Evolutionary conservation across 805 yeast genomes (phyloP).

Genomic region (Vanderwaltozyma yarrowii): DNA sequence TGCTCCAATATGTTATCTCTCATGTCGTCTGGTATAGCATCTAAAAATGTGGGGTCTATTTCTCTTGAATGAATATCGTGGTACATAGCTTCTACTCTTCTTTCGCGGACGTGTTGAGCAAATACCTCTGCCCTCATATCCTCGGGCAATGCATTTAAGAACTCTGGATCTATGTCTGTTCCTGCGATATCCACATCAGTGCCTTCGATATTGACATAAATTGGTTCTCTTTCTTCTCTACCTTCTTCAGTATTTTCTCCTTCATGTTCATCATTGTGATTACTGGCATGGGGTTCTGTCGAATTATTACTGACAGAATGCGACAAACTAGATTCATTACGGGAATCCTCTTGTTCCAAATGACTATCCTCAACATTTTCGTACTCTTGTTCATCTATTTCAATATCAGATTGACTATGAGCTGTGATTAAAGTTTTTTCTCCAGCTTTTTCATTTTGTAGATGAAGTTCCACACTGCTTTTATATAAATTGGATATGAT

Average conservation of each 20-base stretch:
- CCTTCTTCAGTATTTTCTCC: background rate
- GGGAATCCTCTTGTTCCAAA: background rate
- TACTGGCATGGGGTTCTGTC: no score
- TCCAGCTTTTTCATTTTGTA: constrained; percentile 11
- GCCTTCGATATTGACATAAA: constrained; percentile 65
- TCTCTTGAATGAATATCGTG: constrained; percentile 44
- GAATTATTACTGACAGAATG: no score
- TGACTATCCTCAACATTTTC: background rate
- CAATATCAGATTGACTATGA: background rate
- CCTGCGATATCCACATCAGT: constrained; percentile 77
- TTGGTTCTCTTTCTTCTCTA: constrained; percentile 34
- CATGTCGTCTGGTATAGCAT: constrained; percentile 62
- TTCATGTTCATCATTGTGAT: constrained; percentile 2
- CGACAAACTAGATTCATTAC: constrained; percentile 8
- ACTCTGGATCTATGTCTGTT: constrained; percentile 86
- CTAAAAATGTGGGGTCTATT: constrained; percentile 68
- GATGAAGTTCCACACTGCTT: constrained; percentile 29
- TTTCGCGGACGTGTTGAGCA: constrained; percentile 70
- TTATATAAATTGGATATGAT: constrained; percentile 40
- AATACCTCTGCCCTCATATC: constrained; percentile 89
- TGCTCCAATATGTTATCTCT: constrained; percentile 54
- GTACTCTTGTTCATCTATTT: background rate
- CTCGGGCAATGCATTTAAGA: constrained; percentile 81
- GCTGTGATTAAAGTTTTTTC: constrained; percentile 2
- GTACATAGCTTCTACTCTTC: constrained; percentile 47